Conservation (phyloP, 345 rosid species). For the Salix suchowensis region DNA sequence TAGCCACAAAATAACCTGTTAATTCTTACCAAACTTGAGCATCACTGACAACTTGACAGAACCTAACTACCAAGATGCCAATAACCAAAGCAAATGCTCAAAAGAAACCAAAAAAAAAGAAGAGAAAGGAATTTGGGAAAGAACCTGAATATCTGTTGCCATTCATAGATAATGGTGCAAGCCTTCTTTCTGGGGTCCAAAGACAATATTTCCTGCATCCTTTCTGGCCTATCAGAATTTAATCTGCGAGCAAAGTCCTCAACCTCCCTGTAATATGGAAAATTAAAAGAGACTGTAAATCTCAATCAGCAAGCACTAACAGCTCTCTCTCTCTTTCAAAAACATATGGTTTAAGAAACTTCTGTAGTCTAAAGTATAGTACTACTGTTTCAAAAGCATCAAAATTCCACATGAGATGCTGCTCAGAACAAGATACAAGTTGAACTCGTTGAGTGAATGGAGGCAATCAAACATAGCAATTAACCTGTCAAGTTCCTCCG, state of each 20-base stretch:
- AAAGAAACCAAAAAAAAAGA: no score
- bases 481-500: conserved; percentile 77
- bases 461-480: neutral
- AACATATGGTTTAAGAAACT: neutral
- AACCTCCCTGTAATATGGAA: conserved; percentile 54
- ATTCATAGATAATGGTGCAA: conserved; percentile 40
- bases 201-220: conserved; percentile 61
- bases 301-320: neutral
- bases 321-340: neutral
- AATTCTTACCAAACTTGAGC: no score
- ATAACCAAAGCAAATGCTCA: no score
- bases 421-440: neutral
- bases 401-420: neutral
- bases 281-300: neutral
- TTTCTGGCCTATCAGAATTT: conserved; percentile 77
- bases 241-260: conserved; percentile 89
- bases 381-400: neutral
- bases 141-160: conserved; percentile 41
- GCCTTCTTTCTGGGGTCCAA: conserved; percentile 54
- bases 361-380: neutral
- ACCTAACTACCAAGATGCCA: no score
- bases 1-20: no score
- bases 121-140: no score
- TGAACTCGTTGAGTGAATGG: neutral
- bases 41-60: no score